Base-by-base conservation (phyloP, 257 asterid species). In the Solanum piurae region DNA sequence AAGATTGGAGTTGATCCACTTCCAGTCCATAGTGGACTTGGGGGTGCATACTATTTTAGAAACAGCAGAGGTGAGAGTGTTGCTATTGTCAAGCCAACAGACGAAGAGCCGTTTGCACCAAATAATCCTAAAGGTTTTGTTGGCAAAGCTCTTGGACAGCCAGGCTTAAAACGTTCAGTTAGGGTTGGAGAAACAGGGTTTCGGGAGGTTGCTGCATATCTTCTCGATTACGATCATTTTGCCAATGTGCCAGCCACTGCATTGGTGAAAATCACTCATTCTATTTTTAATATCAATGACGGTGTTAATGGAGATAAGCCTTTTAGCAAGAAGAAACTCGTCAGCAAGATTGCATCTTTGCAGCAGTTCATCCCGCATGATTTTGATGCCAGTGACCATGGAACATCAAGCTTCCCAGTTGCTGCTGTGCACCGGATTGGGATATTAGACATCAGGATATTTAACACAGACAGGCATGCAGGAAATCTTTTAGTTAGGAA, bases 161-260 rank as follows among this genome's bases (percentile, higher is more conserved):
- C 98, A 0, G 99, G 99, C 80, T 87, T 97, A 7, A 97, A 97
- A 85, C 96, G 98, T 25, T 93, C 98, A 0, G 98, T 97, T 25
- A 88, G 99, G 87, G 98, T 96, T 64, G 99, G 99, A 3, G 99
- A 96, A 90, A 96, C 98, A 3, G 99, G 99, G 46, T 95, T 88
- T 90, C 92, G 99, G 86, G 99, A 96, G 89, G 99, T 95, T 62
- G 99, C 98, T 88, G 99, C 99, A 5, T 96, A 94, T 92, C 98
- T 96, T 83, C 98, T 96, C 1, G 99, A 96, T 88, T 87, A 93
- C 84, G 96, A 92, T 86, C 95, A 95, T 89, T 96, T 93, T 86
- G 99, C 99, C 2, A 95, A 95, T 87, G 99, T 96, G 83, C 99
- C 99, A 18, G 94, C 98, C 37, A 96, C 99, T 75, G 98, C 98